A percentile compares a stretch with the other conserved stretches of the same genome.
phyloP scores from a whole-genome alignment of 306 rosid species.

The Pyrus communis region DNA sequence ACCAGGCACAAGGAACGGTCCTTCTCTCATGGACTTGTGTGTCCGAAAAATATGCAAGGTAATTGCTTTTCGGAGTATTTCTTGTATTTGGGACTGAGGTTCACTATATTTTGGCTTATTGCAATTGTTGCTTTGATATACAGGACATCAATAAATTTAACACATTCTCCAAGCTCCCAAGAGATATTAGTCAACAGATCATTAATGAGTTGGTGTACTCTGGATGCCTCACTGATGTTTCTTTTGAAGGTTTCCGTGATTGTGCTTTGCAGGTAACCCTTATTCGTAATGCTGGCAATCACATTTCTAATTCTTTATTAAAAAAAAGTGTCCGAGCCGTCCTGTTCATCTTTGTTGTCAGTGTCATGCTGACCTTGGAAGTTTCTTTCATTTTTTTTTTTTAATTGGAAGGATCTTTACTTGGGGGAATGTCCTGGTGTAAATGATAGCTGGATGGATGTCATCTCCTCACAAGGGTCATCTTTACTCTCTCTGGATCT shows the following conservation, averaged over 20 bases:
- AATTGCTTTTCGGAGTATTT: slow-evolving; percentile 1
- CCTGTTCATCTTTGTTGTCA: slow-evolving; percentile 3
- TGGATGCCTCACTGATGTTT: slow-evolving; percentile 33
- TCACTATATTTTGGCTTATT: slow-evolving; percentile 7
- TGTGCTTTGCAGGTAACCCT: slow-evolving; percentile 85
- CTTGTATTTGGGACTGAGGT: not conserved
- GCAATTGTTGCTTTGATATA: slow-evolving; percentile 18
- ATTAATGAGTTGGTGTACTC: slow-evolving; percentile 66
- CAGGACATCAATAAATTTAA: slow-evolving; percentile 63
- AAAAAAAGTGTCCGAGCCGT: not conserved
- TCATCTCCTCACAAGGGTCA: slow-evolving; percentile 78
- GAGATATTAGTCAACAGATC: slow-evolving; percentile 86
- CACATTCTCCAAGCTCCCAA: slow-evolving; percentile 60
- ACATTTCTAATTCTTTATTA: not conserved
- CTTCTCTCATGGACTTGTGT: slow-evolving; percentile 69
- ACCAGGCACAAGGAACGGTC: slow-evolving; percentile 45
- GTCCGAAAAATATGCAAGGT: slow-evolving; percentile 60
- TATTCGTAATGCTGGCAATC: not conserved
- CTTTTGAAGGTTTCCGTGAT: slow-evolving; percentile 64
- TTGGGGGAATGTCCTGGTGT: slow-evolving; percentile 76
- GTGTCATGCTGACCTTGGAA: slow-evolving; percentile 11
- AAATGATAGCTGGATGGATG: slow-evolving; percentile 81
- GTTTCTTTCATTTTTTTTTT: slow-evolving; percentile 8
- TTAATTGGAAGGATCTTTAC: slow-evolving; percentile 55
- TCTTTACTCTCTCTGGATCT: slow-evolving; percentile 84